Evolutionary conservation across 805 yeast species (phyloP).

Genomic region (Citeromyces matritensis): DNA sequence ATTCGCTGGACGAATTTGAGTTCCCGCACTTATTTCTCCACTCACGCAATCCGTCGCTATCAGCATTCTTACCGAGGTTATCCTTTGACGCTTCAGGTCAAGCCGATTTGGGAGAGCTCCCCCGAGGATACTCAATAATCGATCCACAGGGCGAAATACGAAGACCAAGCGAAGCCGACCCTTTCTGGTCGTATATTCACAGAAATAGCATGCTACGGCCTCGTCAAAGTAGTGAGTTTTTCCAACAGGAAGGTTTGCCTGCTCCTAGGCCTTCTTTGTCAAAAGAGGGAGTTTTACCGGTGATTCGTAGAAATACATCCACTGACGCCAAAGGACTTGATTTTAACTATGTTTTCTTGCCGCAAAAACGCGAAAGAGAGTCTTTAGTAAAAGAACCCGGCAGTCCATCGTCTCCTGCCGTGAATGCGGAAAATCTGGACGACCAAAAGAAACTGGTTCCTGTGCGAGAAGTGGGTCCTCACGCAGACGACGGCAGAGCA

Average conservation of each 20-base stretch:
- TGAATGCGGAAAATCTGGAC: neutral
- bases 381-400: neutral
- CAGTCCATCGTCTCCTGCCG: neutral
- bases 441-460: conserved; percentile 17
- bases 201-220: neutral
- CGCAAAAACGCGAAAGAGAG: neutral
- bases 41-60: conserved; percentile 1
- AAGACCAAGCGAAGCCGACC: too few species aligned
- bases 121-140: neutral
- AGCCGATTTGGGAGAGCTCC: neutral
- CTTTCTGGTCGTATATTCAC: neutral
- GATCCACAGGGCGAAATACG: too few species aligned
- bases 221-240: neutral
- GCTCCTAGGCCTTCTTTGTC: neutral
- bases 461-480: conserved; percentile 24
- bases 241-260: neutral
- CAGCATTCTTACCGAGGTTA: conserved; percentile 10
- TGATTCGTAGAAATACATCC: too few species aligned
- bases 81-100: conserved; percentile 10
- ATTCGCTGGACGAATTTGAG: too few species aligned
- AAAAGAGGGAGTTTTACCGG: too few species aligned
- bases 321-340: neutral
- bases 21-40: neutral
- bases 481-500: conserved; percentile 51
- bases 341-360: conserved; percentile 1